Evolutionary conservation across 2,329 filamentous ascomycete species (phyloP).

Genomic region (Sclerotinia subarctica): DNA sequence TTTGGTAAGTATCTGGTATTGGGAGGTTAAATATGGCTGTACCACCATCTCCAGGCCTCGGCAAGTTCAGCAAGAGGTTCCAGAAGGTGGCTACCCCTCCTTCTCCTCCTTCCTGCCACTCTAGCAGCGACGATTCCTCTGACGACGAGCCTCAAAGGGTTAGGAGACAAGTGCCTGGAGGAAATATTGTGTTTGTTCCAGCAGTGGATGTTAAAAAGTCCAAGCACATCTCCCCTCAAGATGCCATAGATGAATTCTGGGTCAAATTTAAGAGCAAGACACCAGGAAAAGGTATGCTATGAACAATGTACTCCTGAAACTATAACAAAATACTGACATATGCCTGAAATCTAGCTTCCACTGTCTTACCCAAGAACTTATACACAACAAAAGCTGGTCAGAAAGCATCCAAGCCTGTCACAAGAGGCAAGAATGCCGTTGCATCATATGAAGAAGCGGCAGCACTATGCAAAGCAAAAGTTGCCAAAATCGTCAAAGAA

Average conservation of each 20-base stretch:
- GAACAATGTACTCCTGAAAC: not conserved
- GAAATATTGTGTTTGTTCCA: slow-evolving; percentile 13
- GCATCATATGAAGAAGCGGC: slow-evolving; percentile 72
- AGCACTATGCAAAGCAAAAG: slow-evolving; percentile 64
- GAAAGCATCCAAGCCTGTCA: slow-evolving; percentile 51
- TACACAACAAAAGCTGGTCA: slow-evolving; percentile 60
- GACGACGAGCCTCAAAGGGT: not conserved
- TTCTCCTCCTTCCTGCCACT: slow-evolving; percentile 8
- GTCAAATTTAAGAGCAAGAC: slow-evolving; percentile 65
- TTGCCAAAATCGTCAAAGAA: slow-evolving; percentile 57
- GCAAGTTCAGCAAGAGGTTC: slow-evolving; percentile 8
- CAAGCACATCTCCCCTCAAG: slow-evolving; percentile 61
- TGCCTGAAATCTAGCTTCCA: slow-evolving; percentile 50
- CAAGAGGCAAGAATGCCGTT: slow-evolving; percentile 54
- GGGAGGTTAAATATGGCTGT: not conserved
- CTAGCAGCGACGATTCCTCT: slow-evolving; percentile 9
- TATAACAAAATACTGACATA: slow-evolving; percentile 2
- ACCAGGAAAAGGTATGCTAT: slow-evolving; percentile 60
- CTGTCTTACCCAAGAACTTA: slow-evolving; percentile 65
- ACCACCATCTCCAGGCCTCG: not conserved
- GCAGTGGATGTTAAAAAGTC: slow-evolving; percentile 32
- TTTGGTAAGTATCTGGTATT: not conserved
- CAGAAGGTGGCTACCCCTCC: not conserved
- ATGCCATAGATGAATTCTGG: slow-evolving; percentile 71
- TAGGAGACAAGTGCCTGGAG: slow-evolving; percentile 5